Base-by-base conservation (phyloP, 805 yeast species). In the Candida sphagnicola region DNA sequence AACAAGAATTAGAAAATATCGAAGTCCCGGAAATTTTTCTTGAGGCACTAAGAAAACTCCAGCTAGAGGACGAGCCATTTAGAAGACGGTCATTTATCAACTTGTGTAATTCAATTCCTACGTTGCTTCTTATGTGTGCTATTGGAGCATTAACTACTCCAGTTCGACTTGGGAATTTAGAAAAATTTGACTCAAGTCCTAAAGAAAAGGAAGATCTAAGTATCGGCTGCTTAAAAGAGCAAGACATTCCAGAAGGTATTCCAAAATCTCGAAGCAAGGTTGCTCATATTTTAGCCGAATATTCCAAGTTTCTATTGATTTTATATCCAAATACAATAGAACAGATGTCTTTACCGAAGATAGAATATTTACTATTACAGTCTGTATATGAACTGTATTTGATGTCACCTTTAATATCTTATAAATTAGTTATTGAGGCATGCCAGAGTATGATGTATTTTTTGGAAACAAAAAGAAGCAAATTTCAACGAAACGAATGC, bases 111-210 rank as follows among this genome's bases (percentile, higher is more conserved):
- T 46, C 46, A 18, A 45, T 59, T 15, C 67, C 68, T 0, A 32
- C 58, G 2, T 34, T 64, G 3, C 36, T 60, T 4, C 31, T 54
- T 18, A 47, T 55, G 8, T 64, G 68, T 49, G 65, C 65, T 8
- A 42, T 63, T 31, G 70, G 70, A 8, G 49, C 53, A 2, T 35
- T 62, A 8, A 39, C 63, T 4, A 55, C 67, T 2, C 55, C 62
- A 2, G 48, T 62, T 4, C 62, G 59, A 37, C 44, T 62, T 16
- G 62, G 63, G 21, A 65, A 65, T 40, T 45, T 62, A 32, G 48
- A 57, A n/a, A 55, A 46, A 13, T 64, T 53, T 37, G 42, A 41
- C 13, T 48, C 39, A 15, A 59, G 67, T 3, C 18, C 49, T 1
- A 62, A 59, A 26, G 69, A 65, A 44, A 47, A 64, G 29, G 36